Base-by-base conservation (phyloP, 257 asterid species). In the Marsdenia floribunda region DNA sequence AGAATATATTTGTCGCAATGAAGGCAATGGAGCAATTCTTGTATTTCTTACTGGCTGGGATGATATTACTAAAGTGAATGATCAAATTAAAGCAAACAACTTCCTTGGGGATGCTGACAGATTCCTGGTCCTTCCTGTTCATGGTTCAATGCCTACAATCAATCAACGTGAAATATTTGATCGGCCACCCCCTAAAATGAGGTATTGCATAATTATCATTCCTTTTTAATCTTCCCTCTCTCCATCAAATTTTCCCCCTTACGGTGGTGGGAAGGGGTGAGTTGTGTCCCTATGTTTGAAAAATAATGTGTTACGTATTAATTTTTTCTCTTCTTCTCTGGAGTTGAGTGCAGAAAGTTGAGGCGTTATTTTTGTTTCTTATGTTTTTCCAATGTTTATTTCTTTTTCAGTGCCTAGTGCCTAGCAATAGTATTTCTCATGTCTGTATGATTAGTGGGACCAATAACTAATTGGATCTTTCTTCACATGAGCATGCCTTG, bases 41-140 rank as follows among this genome's bases (percentile, higher is more conserved):
- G 98, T 94, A 72, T 94, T 94, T 87, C 92, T 94, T 54, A 82
- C 97, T 70, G 99, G 99, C 70, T 94, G 99, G 98, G 97, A 92
- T 84, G 99, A 94, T 67, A 94, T 94, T 70, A 89, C 99, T 63
- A 92, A 92, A 88, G 85, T 94, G 83, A 89, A 80, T 77, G 96
- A 92, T 78, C 90, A 85, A 80, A 80, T 92, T 82, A 92, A 82
- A 84, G 92, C 77, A 37, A 88, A 90, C 72, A 75, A 44, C 74
- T 73, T 87, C 72, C 89, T 94, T 72, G 89, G 97, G 58, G 85
- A 89, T 84, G 64, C 89, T 38, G 79, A 80, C 72, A 90, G 87
- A 86, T 89, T 88, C 72, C 75, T 92, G 78, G 76, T 94, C 79
- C 88, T 92, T 85, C 97, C 99, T 72, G 86, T 94, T 83, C 99